These are phyloP conservation scores for Spencermartinsiella europaea DNA, from an alignment of 805 yeast species.

Conservation along the genomic window DNA sequence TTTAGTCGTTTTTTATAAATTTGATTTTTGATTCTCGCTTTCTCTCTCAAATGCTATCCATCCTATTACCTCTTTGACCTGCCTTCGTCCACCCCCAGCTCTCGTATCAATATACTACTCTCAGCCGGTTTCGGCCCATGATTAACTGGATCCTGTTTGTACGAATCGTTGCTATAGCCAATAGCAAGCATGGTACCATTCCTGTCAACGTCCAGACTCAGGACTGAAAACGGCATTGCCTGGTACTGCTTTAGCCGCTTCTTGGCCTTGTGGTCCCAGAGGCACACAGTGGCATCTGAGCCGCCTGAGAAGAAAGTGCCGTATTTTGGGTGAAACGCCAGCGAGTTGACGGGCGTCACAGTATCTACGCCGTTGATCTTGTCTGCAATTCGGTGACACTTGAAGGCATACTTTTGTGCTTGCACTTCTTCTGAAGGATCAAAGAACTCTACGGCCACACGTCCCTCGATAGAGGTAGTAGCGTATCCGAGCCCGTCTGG, in stretches of 20 bases:
- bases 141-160: conserved; percentile 31
- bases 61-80: not conserved
- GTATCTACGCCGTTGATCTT: conserved; percentile 40
- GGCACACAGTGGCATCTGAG: conserved; percentile 45
- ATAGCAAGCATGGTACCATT: conserved; percentile 36
- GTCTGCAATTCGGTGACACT: conserved; percentile 55
- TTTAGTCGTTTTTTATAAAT: too few relatives aligned
- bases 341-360: conserved; percentile 48
- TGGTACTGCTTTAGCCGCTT: conserved; percentile 42
- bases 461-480: conserved; percentile 71
- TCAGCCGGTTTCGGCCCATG: conserved; percentile 10
- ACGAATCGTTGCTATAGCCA: conserved; percentile 48
- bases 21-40: too few relatives aligned
- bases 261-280: conserved; percentile 46
- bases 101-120: conserved; percentile 6
- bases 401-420: conserved; percentile 62
- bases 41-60: too few relatives aligned
- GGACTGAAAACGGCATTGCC: conserved; percentile 35
- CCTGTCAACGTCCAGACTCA: conserved; percentile 34
- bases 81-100: conserved; percentile 1
- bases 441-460: conserved; percentile 69
- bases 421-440: conserved; percentile 42
- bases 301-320: conserved; percentile 48
- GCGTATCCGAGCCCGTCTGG: conserved; percentile 57
- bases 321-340: conserved; percentile 38